Percentiles rank a stretch among this genome's conserved stretches.
These are phyloP conservation scores for Candida boleticola DNA, from an alignment of 805 yeast genomes.

Conservation along the genomic window DNA sequence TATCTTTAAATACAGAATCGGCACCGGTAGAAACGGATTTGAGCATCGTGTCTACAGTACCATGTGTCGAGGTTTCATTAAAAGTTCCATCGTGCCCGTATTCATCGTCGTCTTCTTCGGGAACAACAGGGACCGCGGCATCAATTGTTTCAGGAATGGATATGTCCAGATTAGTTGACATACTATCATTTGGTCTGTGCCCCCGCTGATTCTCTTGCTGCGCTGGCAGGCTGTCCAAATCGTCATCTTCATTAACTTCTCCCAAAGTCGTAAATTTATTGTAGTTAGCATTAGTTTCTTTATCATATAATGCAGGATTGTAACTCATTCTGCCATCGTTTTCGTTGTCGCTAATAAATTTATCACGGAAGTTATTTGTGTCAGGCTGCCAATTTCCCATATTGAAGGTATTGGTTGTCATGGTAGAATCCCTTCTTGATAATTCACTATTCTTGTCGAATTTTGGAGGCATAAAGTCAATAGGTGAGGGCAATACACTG, in stretches of 20 bases:
- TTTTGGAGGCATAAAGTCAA: slow-evolving; percentile 1
- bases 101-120: slow-evolving; percentile 24
- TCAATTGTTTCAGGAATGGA: slow-evolving; percentile 44
- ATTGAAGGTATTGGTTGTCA: slow-evolving; percentile 33
- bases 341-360: slow-evolving; percentile 44
- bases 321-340: slow-evolving; percentile 34
- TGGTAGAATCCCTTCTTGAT: slow-evolving; percentile 32
- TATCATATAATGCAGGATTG: slow-evolving; percentile 1
- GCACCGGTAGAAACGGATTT: slow-evolving; percentile 7
- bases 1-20: slow-evolving; percentile 26
- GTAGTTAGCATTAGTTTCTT: slow-evolving; percentile 17
- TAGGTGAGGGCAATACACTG: background rate
- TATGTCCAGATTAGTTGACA: slow-evolving; percentile 22
- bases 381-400: slow-evolving; percentile 62
- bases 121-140: slow-evolving; percentile 36
- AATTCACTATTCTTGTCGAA: slow-evolving; percentile 10
- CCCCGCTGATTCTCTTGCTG: background rate
- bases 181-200: slow-evolving; percentile 10
- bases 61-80: slow-evolving; percentile 2
- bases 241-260: background rate
- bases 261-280: slow-evolving; percentile 32
- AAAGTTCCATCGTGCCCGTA: background rate
- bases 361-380: slow-evolving; percentile 48
- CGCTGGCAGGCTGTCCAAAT: background rate
- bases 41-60: slow-evolving; percentile 6